These are phyloP conservation scores for Clitopilus hobsonii DNA, from an alignment of 768 basidiomycete species.

Conservation along the genomic window DNA sequence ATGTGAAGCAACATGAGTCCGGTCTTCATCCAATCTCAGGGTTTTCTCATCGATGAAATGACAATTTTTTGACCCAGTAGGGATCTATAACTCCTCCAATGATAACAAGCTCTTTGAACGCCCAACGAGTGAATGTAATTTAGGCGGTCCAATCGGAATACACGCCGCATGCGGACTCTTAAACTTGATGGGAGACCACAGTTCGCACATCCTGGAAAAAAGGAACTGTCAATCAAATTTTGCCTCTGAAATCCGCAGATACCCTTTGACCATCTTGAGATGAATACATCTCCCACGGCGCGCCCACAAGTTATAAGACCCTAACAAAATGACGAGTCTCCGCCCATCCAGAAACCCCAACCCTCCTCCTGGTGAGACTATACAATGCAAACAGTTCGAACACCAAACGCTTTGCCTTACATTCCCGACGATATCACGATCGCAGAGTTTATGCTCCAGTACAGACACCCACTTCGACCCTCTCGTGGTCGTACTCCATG, in stretches of 20 bases:
- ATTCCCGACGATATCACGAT: constrained; percentile 56
- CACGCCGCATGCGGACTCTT: too few relatives aligned
- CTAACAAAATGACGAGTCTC: background rate
- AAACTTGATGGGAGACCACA: background rate
- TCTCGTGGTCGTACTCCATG: constrained; percentile 34
- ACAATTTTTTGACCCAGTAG: too few relatives aligned
- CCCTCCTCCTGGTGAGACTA: constrained; percentile 6
- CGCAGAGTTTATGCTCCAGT: constrained; percentile 53
- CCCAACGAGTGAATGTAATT: too few relatives aligned
- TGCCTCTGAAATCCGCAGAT: background rate
- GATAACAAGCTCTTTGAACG: too few relatives aligned
- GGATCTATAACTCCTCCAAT: too few relatives aligned
- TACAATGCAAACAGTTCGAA: background rate
- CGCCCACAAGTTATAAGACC: background rate
- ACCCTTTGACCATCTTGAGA: constrained; percentile 5
- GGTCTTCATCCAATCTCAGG: background rate
- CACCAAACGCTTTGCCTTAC: constrained; percentile 20
- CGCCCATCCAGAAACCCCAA: background rate
- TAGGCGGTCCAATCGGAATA: background rate
- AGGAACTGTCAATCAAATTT: constrained; percentile 1
- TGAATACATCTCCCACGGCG: constrained; percentile 3
- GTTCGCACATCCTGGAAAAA: background rate
- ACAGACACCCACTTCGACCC: constrained; percentile 39
- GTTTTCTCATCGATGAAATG: background rate
- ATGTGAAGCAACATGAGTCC: background rate